Evolutionary conservation across 768 basidiomycete genomes (phyloP), one percentile per base, ranked within the genome.

Genomic region (Holtermanniella nyarrowii): DNA sequence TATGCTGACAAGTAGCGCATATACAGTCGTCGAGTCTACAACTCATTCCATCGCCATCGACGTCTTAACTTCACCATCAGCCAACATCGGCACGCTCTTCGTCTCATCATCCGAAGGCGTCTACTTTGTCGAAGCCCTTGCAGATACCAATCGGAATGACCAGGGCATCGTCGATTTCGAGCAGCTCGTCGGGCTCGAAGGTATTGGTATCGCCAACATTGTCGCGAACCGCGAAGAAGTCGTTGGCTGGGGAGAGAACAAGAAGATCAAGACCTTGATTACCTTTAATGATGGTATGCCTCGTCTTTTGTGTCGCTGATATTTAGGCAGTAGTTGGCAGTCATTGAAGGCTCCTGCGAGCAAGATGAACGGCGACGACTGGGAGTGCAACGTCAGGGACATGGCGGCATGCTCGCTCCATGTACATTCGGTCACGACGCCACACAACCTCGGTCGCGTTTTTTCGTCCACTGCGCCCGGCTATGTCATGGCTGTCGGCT

Each of bases 401-500:
- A 52, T 54, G 80, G 0, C 72, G 60, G 22, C 53, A 1, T 99
- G 93, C 70, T 82, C 87, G 0, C 76, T 97, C 0, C 91, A 99
- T 68, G 74, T 99, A 12, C 84, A 95, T 71, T 95, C 91, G 4
- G 88, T 97, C 21, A 91, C 91, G 0, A 76, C 79, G 5, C 84
- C 88, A 1, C 93, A 93, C 73, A 99, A 96, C 72, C 86, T 83
- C 62, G 93, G 95, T 0, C 83, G 87, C 16, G 78, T 96, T 25
- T 97, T 97, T 73, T 93, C 89, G 1, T 90, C 89, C 0, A 84
- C 88, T 4, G 93, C 91, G 0, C 93, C 93, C 0, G 93, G 95
- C 0, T 79, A 88, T 54, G 84, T 88, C 24, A 93, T 99, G 86
- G 93, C 86, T n/a, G 89, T 97, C 1, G 95, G 95, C 4, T 85